These are phyloP conservation scores for Trypanosoma mega DNA, from an alignment of 208 protist species.

Conservation along the genomic window DNA sequence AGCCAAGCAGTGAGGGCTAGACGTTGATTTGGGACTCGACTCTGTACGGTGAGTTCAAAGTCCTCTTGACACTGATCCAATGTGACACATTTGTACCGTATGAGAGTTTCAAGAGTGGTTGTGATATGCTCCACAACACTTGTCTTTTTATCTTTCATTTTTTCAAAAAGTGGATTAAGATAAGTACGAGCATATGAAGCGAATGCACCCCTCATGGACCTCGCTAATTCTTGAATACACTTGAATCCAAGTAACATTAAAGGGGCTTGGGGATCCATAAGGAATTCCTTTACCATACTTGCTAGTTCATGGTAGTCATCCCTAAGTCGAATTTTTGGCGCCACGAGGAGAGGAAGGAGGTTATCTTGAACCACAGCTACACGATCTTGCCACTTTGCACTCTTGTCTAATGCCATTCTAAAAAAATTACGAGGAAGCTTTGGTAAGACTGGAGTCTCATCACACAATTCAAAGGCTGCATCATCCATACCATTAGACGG, in stretches of 20 bases:
- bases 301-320: constrained; percentile 88
- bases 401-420: constrained; percentile 63
- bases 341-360: constrained; percentile 60
- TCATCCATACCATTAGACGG: constrained; percentile 46
- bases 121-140: constrained; percentile 80
- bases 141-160: constrained; percentile 91
- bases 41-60: constrained; percentile 64
- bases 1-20: constrained; percentile 64
- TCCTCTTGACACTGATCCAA: constrained; percentile 87
- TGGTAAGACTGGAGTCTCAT: constrained; percentile 59
- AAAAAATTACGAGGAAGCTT: constrained; percentile 82
- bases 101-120: constrained; percentile 69
- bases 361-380: constrained; percentile 62
- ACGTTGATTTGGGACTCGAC: constrained; percentile 82
- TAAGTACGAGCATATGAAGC: constrained; percentile 45
- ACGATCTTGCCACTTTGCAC: constrained; percentile 71
- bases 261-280: constrained; percentile 81
- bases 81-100: constrained; percentile 74
- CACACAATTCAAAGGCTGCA: constrained; percentile 45
- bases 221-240: constrained; percentile 80
- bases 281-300: constrained; percentile 62
- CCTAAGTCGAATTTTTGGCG: constrained; percentile 57
- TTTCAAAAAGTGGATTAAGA: constrained; percentile 72
- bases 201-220: constrained; percentile 58
- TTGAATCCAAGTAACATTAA: constrained; percentile 84